Base-by-base conservation (phyloP, 805 yeast species). In the Starmerella kuoi region DNA sequence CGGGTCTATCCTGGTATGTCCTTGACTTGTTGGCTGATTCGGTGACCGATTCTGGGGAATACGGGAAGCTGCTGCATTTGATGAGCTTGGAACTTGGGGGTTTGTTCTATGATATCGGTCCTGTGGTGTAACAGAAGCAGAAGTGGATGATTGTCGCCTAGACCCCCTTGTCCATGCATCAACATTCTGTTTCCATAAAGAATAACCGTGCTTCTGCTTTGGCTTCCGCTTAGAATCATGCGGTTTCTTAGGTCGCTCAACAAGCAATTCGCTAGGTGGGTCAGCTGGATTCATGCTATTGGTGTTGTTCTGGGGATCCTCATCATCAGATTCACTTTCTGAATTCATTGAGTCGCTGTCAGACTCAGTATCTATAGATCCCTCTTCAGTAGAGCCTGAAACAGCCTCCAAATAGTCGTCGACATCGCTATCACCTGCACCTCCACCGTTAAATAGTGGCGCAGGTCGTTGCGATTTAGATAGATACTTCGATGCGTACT, bases 401-500 rank as follows among this genome's bases (percentile, higher is more conserved):
- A 48, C 45, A 21, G 36, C 50, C 25, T 41, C 55, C 5, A 54
- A 39, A 42, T 52, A 51, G 42, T 48, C 48, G 32, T 52, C 55
- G 3, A 45, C 46, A 18, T 51, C 59, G 38, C 50, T 36, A 22
- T 51, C 51, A 25, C 42, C 51, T 3, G 44, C 21, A 11, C 31
- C 17, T 12, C 37, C 42, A 18, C 50, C 52, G 42, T 55, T 52
- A 40, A 52, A 55, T 28, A 51, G 47, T 31, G 60, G 55, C 42
- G 57, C 54, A 31, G 59, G 55, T 31, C 55, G 48, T 50, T 52
- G 59, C 23, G 63, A 59, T 42, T 58, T 58, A 14, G 62, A 49
- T 38, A 62, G 55, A 35, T 61, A 56, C 48, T 57, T 54, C 15
- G 65, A 61, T 12, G 66, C 62, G 50, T 63, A 49, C 37, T 48